A percentile compares a stretch with the other conserved stretches of the same genome.
These are phyloP conservation scores for Alternaria sp. DNA, from an alignment of 2,329 filamentous ascomycete species.

Conservation along the genomic window DNA sequence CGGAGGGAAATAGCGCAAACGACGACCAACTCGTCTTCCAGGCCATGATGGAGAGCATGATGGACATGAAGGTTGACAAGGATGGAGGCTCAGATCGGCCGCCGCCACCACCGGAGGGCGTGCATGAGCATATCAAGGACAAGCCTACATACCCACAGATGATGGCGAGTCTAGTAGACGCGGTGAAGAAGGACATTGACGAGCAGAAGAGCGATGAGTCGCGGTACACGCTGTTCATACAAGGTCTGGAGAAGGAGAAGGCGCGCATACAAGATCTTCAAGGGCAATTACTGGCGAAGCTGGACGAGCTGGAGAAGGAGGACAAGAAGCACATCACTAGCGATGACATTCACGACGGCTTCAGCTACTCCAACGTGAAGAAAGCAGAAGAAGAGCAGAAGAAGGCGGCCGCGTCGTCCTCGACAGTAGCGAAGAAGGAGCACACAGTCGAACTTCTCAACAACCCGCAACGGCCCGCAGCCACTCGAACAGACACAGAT, in stretches of 20 bases:
- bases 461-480: slow-evolving; percentile 59
- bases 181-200: slow-evolving; percentile 86
- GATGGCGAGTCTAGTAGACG: slow-evolving; percentile 95
- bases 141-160: slow-evolving; percentile 92
- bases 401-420: slow-evolving; percentile 37
- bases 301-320: slow-evolving; percentile 83
- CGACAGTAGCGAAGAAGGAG: slow-evolving; percentile 35
- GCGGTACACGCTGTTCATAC: slow-evolving; percentile 77
- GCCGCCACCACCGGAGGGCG: slow-evolving; percentile 79
- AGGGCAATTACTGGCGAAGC: slow-evolving; percentile 74
- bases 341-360: slow-evolving; percentile 85
- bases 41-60: slow-evolving; percentile 81
- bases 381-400: slow-evolving; percentile 30
- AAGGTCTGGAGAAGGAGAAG: slow-evolving; percentile 78
- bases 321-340: slow-evolving; percentile 93
- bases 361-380: slow-evolving; percentile 83
- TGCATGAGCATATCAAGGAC: slow-evolving; percentile 76
- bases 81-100: slow-evolving; percentile 59
- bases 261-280: slow-evolving; percentile 81
- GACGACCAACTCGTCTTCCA: slow-evolving; percentile 84
- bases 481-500: slow-evolving; percentile 53
- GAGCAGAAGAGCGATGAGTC: slow-evolving; percentile 71
- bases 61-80: slow-evolving; percentile 64
- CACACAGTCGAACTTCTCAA: slow-evolving; percentile 75
- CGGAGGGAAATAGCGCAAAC: slow-evolving; percentile 53